Evolutionary conservation across 345 rosid genomes (phyloP).

Genomic region (Hibiscus tridactylites): DNA sequence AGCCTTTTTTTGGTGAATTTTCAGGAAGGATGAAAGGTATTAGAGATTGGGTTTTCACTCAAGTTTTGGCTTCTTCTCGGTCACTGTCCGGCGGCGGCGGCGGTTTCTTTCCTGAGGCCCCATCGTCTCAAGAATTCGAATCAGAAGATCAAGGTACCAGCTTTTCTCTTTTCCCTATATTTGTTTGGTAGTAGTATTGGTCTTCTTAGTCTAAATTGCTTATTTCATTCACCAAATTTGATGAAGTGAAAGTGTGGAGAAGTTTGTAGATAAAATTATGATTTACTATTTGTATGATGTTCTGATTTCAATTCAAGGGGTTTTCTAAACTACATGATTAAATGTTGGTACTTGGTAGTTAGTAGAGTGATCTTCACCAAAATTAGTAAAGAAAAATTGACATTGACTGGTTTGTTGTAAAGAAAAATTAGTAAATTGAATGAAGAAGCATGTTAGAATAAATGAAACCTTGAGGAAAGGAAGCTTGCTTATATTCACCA

Average conservation of each 20-base stretch:
- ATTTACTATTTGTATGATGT: too few species aligned
- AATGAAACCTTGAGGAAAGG: background rate
- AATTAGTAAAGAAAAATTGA: too few species aligned
- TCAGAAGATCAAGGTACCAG: conserved; percentile 37
- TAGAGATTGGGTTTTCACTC: conserved; percentile 68
- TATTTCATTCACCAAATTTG: background rate
- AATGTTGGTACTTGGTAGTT: background rate
- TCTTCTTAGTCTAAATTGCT: too few species aligned
- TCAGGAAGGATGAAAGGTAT: conserved; percentile 59
- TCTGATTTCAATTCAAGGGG: background rate
- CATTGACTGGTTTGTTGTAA: too few species aligned
- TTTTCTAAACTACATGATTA: background rate
- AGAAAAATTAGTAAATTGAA: background rate
- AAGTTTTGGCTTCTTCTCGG: conserved; percentile 51
- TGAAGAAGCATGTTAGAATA: background rate
- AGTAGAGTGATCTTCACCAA: too few species aligned
- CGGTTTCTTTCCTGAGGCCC: conserved; percentile 29
- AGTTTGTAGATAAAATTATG: background rate
- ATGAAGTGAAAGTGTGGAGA: too few species aligned
- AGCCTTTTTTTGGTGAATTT: background rate
- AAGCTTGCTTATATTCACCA: background rate
- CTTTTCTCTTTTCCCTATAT: background rate
- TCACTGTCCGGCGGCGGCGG: conserved; percentile 40
- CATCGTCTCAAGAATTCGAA: conserved; percentile 25
- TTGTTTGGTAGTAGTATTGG: background rate